phyloP scores from a whole-genome alignment of 371 early-diverging fungal species.

The Apophysomyces variabilis region DNA sequence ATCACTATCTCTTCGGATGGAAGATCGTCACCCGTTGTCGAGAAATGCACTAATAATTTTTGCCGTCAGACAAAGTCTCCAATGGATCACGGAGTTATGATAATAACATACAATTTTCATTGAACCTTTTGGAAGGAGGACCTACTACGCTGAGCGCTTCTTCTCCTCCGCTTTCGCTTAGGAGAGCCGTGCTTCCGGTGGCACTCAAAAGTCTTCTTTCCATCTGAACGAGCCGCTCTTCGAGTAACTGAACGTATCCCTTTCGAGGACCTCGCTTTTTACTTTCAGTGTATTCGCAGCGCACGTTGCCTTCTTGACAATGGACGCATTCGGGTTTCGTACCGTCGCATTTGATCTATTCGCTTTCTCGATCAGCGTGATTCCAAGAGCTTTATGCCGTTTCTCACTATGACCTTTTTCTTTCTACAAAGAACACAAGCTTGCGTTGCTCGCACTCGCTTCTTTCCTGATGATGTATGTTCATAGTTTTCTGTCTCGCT shows the following conservation, averaged over 20 bases:
- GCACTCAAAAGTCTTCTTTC: conserved; percentile 57
- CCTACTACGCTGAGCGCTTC: not conserved
- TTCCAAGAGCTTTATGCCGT: not conserved
- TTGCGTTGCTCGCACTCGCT: conserved; percentile 76
- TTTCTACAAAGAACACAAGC: conserved; percentile 83
- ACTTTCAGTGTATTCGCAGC: conserved; percentile 78
- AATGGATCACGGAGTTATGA: not conserved
- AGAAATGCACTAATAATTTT: conserved; percentile 1
- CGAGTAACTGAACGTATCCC: conserved; percentile 77
- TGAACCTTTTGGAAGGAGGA: not conserved
- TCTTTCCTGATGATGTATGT: conserved; percentile 27
- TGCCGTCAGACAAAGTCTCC: not conserved
- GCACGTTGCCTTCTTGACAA: conserved; percentile 66
- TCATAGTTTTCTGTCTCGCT: conserved; percentile 9
- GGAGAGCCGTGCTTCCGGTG: not conserved
- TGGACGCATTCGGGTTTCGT: conserved; percentile 80
- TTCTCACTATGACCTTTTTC: conserved; percentile 63
- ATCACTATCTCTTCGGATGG: conserved; percentile 55
- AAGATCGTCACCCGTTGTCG: conserved; percentile 27
- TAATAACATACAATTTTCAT: not conserved
- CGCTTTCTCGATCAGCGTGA: not conserved
- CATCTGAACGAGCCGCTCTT: conserved; percentile 68
- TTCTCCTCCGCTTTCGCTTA: conserved; percentile 10
- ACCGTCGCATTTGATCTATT: conserved; percentile 80
- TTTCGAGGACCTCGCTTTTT: conserved; percentile 84